Percentiles rank a stretch among this genome's conserved stretches.
Conservation (phyloP, 2,329 filamentous ascomycete genomes). For the Monilinia polystroma region DNA sequence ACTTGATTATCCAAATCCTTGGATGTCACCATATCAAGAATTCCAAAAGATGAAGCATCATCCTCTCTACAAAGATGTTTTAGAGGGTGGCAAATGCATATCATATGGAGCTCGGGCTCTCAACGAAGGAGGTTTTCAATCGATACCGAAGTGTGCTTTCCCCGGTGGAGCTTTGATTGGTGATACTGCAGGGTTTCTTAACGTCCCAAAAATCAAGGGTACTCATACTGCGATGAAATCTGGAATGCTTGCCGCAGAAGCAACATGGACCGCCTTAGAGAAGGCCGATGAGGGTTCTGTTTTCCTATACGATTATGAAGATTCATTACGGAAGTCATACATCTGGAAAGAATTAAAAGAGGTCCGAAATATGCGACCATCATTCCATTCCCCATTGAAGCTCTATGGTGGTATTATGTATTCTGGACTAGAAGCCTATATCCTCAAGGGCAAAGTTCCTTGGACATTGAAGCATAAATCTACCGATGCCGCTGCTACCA, state of each 20-base stretch:
- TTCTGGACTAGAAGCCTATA: conserved; percentile 85
- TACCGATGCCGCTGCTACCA: conserved; percentile 76
- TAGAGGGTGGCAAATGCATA: conserved; percentile 97
- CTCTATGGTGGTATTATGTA: conserved; percentile 89
- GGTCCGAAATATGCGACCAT: conserved; percentile 96
- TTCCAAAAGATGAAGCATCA: conserved; percentile 99
- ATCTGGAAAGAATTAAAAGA: conserved; percentile 95
- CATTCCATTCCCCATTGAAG: conserved; percentile 84
- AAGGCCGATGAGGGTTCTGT: conserved; percentile 63
- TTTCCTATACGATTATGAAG: conserved; percentile 94
- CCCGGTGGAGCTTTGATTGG: conserved; percentile 94
- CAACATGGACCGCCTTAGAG: conserved; percentile 74
- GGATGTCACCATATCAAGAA: conserved; percentile 91
- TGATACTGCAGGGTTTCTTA: conserved; percentile 94
- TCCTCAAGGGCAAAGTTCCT: conserved; percentile 80
- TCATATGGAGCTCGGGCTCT: conserved; percentile 92
- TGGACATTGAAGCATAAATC: conserved; percentile 90
- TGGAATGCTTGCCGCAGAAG: conserved; percentile 93
- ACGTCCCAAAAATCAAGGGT: conserved; percentile 97
- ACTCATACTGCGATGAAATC: conserved; percentile 98
- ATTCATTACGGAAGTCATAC: conserved; percentile 75
- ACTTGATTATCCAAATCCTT: conserved; percentile 94
- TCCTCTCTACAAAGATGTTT: conserved; percentile 77
- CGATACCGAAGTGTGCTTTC: conserved; percentile 94
- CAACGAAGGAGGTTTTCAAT: conserved; percentile 94